Evolutionary conservation across 192 early-diverging fungal genomes (phyloP).

Genomic region (Spizellomyces sp.): DNA sequence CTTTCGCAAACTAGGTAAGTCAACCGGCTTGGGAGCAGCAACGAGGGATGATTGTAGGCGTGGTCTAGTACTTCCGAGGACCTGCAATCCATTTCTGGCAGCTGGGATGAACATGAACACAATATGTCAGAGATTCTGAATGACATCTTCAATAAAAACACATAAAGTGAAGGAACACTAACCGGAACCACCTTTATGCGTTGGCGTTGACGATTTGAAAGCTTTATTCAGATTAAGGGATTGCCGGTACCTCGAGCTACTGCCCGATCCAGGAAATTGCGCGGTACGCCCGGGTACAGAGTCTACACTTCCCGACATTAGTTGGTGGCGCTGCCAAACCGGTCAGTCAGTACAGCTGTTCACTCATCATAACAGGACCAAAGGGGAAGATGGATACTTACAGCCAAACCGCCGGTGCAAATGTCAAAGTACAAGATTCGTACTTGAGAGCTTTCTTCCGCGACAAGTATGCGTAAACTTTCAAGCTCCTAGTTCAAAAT

Average conservation of each 20-base stretch:
- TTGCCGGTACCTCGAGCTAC: not conserved
- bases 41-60: conserved; percentile 36
- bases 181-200: not conserved
- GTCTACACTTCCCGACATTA: too few species aligned
- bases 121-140: not conserved
- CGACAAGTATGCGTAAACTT: too few species aligned
- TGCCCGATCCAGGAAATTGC: too few species aligned
- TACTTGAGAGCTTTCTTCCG: too few species aligned
- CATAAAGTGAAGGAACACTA: not conserved
- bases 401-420: too few species aligned
- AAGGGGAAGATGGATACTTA: too few species aligned
- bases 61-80: conserved; percentile 20
- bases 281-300: too few species aligned
- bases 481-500: too few species aligned
- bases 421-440: too few species aligned
- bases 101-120: not conserved
- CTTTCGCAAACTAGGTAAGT: conserved; percentile 28
- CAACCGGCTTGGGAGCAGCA: conserved; percentile 29
- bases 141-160: not conserved
- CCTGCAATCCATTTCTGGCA: conserved; percentile 14
- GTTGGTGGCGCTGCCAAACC: too few species aligned
- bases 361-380: too few species aligned
- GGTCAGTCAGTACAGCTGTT: too few species aligned
- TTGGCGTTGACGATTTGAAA: not conserved
- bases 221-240: not conserved